These are phyloP conservation scores for Trametes sanguinea DNA, from an alignment of 768 basidiomycete genomes.

Conservation along the genomic window DNA sequence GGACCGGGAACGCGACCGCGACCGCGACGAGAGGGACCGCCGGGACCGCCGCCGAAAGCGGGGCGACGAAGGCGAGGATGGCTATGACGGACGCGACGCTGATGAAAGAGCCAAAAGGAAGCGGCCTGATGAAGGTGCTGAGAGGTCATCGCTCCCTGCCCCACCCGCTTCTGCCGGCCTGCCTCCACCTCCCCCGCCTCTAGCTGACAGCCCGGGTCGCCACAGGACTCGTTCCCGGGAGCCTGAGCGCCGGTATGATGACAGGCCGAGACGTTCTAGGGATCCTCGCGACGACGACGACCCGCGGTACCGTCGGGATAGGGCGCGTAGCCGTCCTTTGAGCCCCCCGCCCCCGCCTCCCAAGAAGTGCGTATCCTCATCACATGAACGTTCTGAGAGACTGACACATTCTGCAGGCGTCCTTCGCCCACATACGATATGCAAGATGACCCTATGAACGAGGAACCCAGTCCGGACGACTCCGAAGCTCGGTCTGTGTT, in stretches of 20 bases:
- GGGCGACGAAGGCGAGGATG: conserved; percentile 59
- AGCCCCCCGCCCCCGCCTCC: conserved; percentile 27
- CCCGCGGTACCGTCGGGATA: conserved; percentile 45
- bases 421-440: conserved; percentile 72
- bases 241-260: conserved; percentile 48
- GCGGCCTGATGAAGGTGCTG: conserved; percentile 54
- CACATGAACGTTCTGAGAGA: conserved; percentile 35
- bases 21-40: conserved; percentile 49
- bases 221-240: conserved; percentile 55
- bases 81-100: conserved; percentile 34
- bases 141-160: conserved; percentile 46
- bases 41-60: conserved; percentile 64
- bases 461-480: conserved; percentile 93
- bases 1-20: conserved; percentile 34
- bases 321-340: conserved; percentile 43
- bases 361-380: conserved; percentile 35
- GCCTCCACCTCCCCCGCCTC: conserved; percentile 44
- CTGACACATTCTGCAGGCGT: conserved; percentile 46
- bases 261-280: conserved; percentile 45
- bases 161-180: conserved; percentile 50
- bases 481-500: conserved; percentile 98
- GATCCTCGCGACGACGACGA: conserved; percentile 70
- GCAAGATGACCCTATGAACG: conserved; percentile 64
- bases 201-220: conserved; percentile 53
- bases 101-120: conserved; percentile 70